Conservation (phyloP, 1,284 basidiomycete species). For the Fomitiporia mediterranea region DNA sequence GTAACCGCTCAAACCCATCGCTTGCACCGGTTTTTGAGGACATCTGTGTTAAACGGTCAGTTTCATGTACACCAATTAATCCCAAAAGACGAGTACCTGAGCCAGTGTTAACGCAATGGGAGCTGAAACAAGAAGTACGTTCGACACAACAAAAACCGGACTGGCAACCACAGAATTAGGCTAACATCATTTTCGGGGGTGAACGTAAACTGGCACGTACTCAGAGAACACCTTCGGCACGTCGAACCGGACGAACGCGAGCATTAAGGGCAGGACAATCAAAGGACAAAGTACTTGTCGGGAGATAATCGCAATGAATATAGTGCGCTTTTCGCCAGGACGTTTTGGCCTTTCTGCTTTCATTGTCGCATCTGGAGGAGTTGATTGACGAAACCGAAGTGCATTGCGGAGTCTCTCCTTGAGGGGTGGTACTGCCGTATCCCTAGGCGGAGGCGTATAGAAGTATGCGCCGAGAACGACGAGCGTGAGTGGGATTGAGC, state of each 20-base stretch:
- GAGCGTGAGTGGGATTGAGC: conserved; percentile 85
- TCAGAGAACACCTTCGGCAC: conserved; percentile 66
- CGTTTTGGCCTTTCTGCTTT: conserved; percentile 18
- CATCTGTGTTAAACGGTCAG: conserved; percentile 47
- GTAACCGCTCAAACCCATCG: conserved; percentile 86
- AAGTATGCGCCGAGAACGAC: conserved; percentile 94
- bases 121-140: conserved; percentile 69
- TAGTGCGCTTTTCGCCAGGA: conserved; percentile 76
- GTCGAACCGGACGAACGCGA: conserved; percentile 54
- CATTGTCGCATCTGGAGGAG: not conserved
- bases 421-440: conserved; percentile 22
- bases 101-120: conserved; percentile 81
- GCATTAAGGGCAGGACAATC: conserved; percentile 72
- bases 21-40: conserved; percentile 78
- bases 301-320: conserved; percentile 72
- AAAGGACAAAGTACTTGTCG: conserved; percentile 86
- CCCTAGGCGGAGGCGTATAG: conserved; percentile 37
- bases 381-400: conserved; percentile 27
- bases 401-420: conserved; percentile 39
- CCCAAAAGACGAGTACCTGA: conserved; percentile 41
- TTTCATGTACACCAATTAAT: conserved; percentile 4
- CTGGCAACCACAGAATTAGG: conserved; percentile 36
- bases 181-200: not conserved
- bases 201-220: conserved; percentile 42
- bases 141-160: conserved; percentile 80